Percentiles rank a stretch among this genome's conserved stretches.
These are phyloP conservation scores for Hydrangea macrophylla DNA, from an alignment of 148 eudicot genomes.

Conservation along the genomic window DNA sequence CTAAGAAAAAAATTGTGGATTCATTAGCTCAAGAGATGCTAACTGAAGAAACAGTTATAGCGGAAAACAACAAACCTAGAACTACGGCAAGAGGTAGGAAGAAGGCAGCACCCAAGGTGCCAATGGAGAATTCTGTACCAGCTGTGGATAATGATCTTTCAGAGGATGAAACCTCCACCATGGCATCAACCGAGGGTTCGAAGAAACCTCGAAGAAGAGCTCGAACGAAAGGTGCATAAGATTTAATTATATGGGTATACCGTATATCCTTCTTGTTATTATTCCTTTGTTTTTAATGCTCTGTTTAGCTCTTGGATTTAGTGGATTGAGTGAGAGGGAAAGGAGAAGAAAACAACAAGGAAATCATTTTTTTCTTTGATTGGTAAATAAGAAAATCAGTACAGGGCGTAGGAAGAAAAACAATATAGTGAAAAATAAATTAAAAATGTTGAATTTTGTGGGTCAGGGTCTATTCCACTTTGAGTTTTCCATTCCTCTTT, in stretches of 20 bases:
- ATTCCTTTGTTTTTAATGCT: no score
- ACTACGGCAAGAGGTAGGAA: constrained; percentile 36
- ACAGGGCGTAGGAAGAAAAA: no score
- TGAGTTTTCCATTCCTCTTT: no score
- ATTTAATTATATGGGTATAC: not conserved
- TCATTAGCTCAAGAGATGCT: constrained; percentile 20
- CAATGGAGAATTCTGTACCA: constrained; percentile 24
- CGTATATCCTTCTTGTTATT: no score
- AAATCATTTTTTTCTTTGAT: no score
- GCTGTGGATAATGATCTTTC: constrained; percentile 17
- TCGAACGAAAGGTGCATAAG: constrained; percentile 48
- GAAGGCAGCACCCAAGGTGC: constrained; percentile 25
- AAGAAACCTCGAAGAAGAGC: constrained; percentile 49
- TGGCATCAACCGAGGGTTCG: constrained; percentile 18
- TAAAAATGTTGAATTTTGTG: no score
- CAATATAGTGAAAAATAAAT: no score
- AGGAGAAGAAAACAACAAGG: no score
- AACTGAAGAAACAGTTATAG: constrained; percentile 28
- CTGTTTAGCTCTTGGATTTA: no score
- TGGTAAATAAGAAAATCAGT: no score
- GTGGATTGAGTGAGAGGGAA: no score
- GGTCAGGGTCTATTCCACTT: no score
- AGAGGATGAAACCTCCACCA: constrained; percentile 21
- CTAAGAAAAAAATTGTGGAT: constrained; percentile 31
- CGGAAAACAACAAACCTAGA: constrained; percentile 28